Evolutionary conservation across 805 yeast species (phyloP).

Genomic region (Komagataella mondaviorum): DNA sequence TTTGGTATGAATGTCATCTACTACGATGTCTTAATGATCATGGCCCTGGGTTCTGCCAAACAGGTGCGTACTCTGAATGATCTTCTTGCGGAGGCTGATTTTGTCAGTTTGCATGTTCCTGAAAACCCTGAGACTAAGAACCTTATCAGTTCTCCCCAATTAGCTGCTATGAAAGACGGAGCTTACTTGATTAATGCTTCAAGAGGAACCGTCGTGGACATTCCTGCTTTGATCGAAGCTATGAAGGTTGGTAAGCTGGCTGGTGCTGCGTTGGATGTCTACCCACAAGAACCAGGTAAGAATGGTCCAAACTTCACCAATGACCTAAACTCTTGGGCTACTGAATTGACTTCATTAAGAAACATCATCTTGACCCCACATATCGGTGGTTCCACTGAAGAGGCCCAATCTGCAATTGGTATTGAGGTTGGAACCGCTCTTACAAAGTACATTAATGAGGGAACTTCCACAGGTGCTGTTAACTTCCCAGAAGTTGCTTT

Average conservation of each 20-base stretch:
- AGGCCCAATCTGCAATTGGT: slow-evolving; percentile 97
- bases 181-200: slow-evolving; percentile 91
- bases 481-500: slow-evolving; percentile 97
- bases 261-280: slow-evolving; percentile 95
- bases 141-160: slow-evolving; percentile 79
- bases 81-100: slow-evolving; percentile 69
- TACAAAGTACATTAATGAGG: slow-evolving; percentile 89
- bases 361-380: slow-evolving; percentile 93
- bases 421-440: slow-evolving; percentile 83
- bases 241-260: slow-evolving; percentile 89
- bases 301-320: slow-evolving; percentile 79
- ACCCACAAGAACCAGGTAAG: slow-evolving; percentile 94
- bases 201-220: slow-evolving; percentile 95
- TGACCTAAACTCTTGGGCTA: slow-evolving; percentile 68
- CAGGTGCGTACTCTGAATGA: slow-evolving; percentile 83
- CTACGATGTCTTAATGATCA: slow-evolving; percentile 84
- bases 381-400: slow-evolving; percentile 98
- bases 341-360: slow-evolving; percentile 69
- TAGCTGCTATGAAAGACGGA: slow-evolving; percentile 94
- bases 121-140: slow-evolving; percentile 87
- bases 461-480: slow-evolving; percentile 87
- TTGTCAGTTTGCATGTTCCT: slow-evolving; percentile 89
- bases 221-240: slow-evolving; percentile 86
- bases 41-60: slow-evolving; percentile 94
- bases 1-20: slow-evolving; percentile 95